These are phyloP conservation scores for Nitzschia sp. DNA, from an alignment of 108 stramenopile genomes.

Conservation along the genomic window DNA sequence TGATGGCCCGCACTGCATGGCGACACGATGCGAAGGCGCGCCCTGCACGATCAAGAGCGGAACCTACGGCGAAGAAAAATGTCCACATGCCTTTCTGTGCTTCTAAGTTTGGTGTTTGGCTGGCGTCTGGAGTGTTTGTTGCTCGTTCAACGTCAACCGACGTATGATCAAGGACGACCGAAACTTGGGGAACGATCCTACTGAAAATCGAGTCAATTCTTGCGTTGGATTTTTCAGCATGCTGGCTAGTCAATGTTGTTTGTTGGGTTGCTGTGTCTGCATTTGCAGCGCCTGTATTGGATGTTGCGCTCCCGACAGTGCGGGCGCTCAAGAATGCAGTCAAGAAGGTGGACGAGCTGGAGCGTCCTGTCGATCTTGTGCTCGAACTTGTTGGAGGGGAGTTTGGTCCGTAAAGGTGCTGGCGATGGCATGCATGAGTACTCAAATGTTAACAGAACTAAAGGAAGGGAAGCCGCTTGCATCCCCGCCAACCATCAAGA, in stretches of 20 bases:
- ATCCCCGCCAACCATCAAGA: slow-evolving; percentile 10
- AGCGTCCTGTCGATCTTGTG: slow-evolving; percentile 52
- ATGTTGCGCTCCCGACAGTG: slow-evolving; percentile 50
- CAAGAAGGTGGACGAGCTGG: slow-evolving; percentile 52
- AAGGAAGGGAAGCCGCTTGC: slow-evolving; percentile 31
- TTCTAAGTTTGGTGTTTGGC: slow-evolving; percentile 50
- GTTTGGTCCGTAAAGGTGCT: slow-evolving; percentile 50
- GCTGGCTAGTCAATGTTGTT: slow-evolving; percentile 33
- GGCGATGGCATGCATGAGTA: slow-evolving; percentile 55
- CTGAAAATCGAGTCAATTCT: slow-evolving; percentile 52
- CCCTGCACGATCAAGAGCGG: slow-evolving; percentile 62
- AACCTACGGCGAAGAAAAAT: slow-evolving; percentile 61
- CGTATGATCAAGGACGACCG: slow-evolving; percentile 52
- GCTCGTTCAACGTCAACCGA: slow-evolving; percentile 66
- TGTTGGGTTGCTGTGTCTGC: slow-evolving; percentile 35
- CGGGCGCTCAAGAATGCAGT: slow-evolving; percentile 63
- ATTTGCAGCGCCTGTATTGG: slow-evolving; percentile 39
- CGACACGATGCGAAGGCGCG: slow-evolving; percentile 49
- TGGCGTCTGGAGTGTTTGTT: slow-evolving; percentile 56
- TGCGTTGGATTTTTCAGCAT: slow-evolving; percentile 49
- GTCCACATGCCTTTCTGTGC: slow-evolving; percentile 48
- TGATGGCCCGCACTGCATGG: slow-evolving; percentile 64
- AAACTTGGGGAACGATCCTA: slow-evolving; percentile 53
- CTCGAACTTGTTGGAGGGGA: slow-evolving; percentile 53
- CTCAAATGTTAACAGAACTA: slow-evolving; percentile 56